phyloP scores from a whole-genome alignment of 129 eudicot genomes.

The Gnaphalium uliginosum region DNA sequence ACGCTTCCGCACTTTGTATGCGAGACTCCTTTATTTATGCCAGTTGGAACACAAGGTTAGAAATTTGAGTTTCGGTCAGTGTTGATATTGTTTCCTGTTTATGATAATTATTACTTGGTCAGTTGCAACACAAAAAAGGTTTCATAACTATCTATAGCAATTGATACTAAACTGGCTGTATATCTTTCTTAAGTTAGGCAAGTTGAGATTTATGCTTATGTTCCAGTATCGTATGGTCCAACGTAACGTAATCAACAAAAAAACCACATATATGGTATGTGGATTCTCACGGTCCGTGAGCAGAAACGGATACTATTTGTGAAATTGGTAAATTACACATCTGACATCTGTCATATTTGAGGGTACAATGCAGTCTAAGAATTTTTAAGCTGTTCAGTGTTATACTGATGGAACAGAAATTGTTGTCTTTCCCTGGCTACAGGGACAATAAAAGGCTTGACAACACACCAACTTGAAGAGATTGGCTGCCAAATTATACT shows the following conservation, averaged over 20 bases:
- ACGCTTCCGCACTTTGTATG: conserved; percentile 78
- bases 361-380: background rate
- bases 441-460: conserved; percentile 98
- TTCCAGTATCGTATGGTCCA: background rate
- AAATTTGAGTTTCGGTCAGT: background rate
- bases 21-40: conserved; percentile 95
- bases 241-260: background rate
- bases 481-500: conserved; percentile 97
- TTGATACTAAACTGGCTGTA: background rate
- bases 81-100: conserved; percentile 15
- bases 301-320: background rate
- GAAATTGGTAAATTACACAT: background rate
- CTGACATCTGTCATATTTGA: background rate
- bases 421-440: conserved; percentile 29
- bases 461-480: conserved; percentile 85
- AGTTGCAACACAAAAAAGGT: background rate
- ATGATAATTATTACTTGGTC: background rate
- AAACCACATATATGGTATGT: background rate
- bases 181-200: background rate
- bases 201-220: conserved; percentile 1
- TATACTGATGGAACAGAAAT: conserved; percentile 2
- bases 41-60: conserved; percentile 96
- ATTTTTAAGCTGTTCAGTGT: background rate
- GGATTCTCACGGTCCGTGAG: conserved; percentile 1
- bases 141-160: background rate